phyloP scores from a whole-genome alignment of 2,329 filamentous ascomycete genomes.

The Neofusicoccum laricinum region DNA sequence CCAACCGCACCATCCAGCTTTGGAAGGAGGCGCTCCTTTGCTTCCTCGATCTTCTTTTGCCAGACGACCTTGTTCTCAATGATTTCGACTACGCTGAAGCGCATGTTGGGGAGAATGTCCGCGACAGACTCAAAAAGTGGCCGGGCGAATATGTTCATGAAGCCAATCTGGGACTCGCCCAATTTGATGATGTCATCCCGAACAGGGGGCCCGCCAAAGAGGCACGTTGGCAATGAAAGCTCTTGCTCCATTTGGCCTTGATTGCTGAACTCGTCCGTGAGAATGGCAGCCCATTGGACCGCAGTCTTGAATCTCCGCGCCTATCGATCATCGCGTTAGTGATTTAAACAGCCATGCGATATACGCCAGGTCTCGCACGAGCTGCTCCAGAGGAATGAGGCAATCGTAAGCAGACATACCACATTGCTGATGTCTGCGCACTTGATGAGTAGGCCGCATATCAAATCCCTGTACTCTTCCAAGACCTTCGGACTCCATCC shows the following conservation, averaged over 20 bases:
- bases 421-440: conserved; percentile 99
- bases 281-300: conserved; percentile 82
- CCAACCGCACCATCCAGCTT: conserved; percentile 20
- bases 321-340: conserved; percentile 43
- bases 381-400: neutral
- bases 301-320: conserved; percentile 81
- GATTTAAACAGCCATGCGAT: conserved; percentile 10
- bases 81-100: conserved; percentile 80
- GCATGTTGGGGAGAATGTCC: conserved; percentile 80
- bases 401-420: conserved; percentile 53
- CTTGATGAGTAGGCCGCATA: conserved; percentile 93
- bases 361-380: neutral
- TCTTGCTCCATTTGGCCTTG: conserved; percentile 91
- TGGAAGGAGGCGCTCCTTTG: conserved; percentile 44
- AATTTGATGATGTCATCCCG: conserved; percentile 80
- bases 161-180: conserved; percentile 84
- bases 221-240: conserved; percentile 79
- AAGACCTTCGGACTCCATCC: conserved; percentile 74
- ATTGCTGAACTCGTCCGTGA: conserved; percentile 93
- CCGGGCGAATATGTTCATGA: conserved; percentile 94
- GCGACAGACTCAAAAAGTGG: conserved; percentile 87
- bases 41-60: conserved; percentile 63
- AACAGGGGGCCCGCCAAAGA: conserved; percentile 75
- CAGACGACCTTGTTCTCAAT: conserved; percentile 73
- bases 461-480: conserved; percentile 73